Percentiles rank a stretch among this genome's conserved stretches.
Evolutionary conservation across 2,329 filamentous ascomycete genomes (phyloP).

Genomic region (Clonostachys rhizophaga): DNA sequence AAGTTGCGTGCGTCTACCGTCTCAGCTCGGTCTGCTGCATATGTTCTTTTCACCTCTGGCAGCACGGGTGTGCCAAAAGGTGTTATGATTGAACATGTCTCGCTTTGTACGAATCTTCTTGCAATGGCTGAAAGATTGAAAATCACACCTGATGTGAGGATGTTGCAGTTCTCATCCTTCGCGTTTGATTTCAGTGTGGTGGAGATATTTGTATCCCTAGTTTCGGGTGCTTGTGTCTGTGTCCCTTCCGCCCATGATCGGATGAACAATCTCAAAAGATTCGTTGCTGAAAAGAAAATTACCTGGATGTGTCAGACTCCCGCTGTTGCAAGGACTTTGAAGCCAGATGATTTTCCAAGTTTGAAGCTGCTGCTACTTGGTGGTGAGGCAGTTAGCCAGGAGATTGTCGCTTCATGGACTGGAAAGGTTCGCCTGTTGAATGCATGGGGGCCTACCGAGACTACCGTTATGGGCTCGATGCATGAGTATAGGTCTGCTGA

Average conservation of each 20-base stretch:
- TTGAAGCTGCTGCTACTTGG: conserved; percentile 2
- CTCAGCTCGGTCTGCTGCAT: background rate
- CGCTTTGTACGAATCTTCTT: conserved; percentile 5
- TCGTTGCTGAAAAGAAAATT: background rate
- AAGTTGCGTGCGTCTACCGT: background rate
- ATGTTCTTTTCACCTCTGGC: conserved; percentile 8
- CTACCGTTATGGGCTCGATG: conserved; percentile 2
- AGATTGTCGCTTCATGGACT: conserved; percentile 4
- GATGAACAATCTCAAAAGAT: background rate
- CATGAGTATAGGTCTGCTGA: background rate
- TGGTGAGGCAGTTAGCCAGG: conserved; percentile 4
- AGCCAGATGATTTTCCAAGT: background rate
- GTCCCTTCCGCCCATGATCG: background rate
- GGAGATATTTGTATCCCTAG: background rate
- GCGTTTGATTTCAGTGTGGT: conserved; percentile 1
- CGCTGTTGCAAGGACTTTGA: background rate
- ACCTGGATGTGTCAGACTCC: background rate
- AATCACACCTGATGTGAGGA: conserved; percentile 2
- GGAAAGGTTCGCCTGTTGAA: conserved; percentile 3
- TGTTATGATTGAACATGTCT: conserved; percentile 6
- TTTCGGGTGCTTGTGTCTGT: background rate
- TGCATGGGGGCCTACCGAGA: conserved; percentile 6
- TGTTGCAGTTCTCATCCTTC: conserved; percentile 1
- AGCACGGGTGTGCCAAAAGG: conserved; percentile 8
- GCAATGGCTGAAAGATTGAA: conserved; percentile 3